Evolutionary conservation across 202 grass and related monocot genomes (phyloP), one percentile per base, ranked within the genome.

Genomic region (Tripidium arundinaceum): DNA sequence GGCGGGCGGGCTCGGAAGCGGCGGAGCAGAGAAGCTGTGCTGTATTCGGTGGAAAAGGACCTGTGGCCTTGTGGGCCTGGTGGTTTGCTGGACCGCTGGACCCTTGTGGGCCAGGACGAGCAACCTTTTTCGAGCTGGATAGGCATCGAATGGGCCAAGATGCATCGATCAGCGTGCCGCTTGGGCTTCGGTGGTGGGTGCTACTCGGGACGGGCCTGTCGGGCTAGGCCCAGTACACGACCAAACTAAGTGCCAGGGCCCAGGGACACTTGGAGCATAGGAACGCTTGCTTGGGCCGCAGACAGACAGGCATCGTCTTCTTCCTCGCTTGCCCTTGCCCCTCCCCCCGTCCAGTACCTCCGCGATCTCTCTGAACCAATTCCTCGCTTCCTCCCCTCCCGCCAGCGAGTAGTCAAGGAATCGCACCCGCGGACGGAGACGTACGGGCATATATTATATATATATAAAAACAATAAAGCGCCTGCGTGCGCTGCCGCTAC

Each of bases 381-480:
- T 83, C 85, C 55, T 42, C 50, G 50, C n/a, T 33, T 33, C 31
- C 31, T 33, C 31, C 31, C 31, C 31, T 33, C 31, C 31, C 31
- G 31, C 31, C n/a, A 38, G 37, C 49, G 50, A 63, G 62, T 33
- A 66, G 39, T 64, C 64, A 88, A 81, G 78, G 87, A 33, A 82
- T 78, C 62, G 52, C 49, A 79, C 75, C 61, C 50, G 0, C 27
- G 41, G 42, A 79, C 72, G 19, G 38, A 47, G 9, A 68, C 22
- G 59, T 7, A 15, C 11, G 26, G 62, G 62, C 62, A 46, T 62
- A n/a, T n/a, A n/a, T n/a, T n/a, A n/a, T n/a, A n/a, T n/a, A n/a
- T n/a, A 76, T 41, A 21, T 0, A 1, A 49, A 15, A 50, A 52
- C 5, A 21, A 21, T 3, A 21, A 9, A 62, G 31, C 31, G 3